Evolutionary conservation across 192 early-diverging fungal species (phyloP).

Genomic region (Helicostylum pulchrum): DNA sequence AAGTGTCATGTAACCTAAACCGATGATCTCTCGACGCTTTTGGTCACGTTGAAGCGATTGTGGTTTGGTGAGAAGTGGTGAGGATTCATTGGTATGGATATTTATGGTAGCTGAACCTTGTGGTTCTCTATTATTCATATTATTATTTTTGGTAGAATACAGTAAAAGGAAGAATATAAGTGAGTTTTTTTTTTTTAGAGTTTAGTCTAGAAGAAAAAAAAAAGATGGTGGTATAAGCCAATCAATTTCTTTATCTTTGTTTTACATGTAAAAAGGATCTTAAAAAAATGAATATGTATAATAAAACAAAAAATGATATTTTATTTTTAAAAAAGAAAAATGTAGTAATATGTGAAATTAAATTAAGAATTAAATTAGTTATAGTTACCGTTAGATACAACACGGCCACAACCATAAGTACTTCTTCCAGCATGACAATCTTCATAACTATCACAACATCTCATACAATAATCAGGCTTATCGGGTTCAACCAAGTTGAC

Average conservation of each 20-base stretch:
- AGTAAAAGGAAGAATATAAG: not conserved
- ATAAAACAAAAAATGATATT: not conserved
- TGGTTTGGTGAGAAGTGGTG: slow-evolving; percentile 4
- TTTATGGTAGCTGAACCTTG: not conserved
- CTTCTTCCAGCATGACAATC: slow-evolving; percentile 45
- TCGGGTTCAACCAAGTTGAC: slow-evolving; percentile 41
- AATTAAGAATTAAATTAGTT: not conserved
- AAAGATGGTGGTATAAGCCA: no score
- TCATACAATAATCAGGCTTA: slow-evolving; percentile 32
- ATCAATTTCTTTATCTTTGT: no score
- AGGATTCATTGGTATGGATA: slow-evolving; percentile 10
- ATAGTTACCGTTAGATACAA: slow-evolving; percentile 53
- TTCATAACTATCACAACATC: slow-evolving; percentile 36
- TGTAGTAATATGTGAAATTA: no score
- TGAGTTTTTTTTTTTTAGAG: no score
- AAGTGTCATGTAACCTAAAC: slow-evolving; percentile 56
- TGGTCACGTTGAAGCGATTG: slow-evolving; percentile 1
- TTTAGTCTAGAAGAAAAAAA: no score
- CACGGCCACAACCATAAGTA: slow-evolving; percentile 53
- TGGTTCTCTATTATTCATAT: not conserved
- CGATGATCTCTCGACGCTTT: slow-evolving; percentile 39
- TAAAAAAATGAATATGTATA: not conserved
- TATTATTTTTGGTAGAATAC: not conserved
- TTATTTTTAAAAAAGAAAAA: not conserved
- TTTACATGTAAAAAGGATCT: not conserved